A percentile compares a stretch with the other conserved stretches of the same genome.
Evolutionary conservation across 2,329 filamentous ascomycete species (phyloP).

Genomic region (Mycosphaerella sp.): DNA sequence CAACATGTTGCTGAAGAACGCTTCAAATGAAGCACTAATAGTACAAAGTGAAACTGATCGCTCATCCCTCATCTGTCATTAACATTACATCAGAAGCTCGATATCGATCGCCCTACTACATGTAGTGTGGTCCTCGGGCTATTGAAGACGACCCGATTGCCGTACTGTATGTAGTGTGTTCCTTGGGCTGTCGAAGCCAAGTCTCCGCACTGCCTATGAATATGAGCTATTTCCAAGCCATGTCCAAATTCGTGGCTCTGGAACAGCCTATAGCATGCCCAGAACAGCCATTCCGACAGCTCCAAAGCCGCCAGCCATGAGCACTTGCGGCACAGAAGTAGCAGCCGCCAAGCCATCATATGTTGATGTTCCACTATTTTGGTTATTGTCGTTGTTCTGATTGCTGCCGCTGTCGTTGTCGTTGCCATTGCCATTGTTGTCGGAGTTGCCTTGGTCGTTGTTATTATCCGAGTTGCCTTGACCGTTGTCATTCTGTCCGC

Average conservation of each 20-base stretch:
- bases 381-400: not conserved
- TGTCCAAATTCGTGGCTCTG: too few relatives aligned
- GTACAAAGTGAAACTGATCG: not conserved
- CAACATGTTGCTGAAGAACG: not conserved
- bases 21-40: not conserved
- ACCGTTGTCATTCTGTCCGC: not conserved
- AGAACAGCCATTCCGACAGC: slow-evolving; percentile 7
- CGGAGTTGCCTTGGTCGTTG: not conserved
- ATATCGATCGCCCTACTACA: too few relatives aligned
- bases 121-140: too few relatives aligned
- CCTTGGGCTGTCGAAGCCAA: too few relatives aligned
- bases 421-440: not conserved
- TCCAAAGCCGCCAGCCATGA: slow-evolving; percentile 8
- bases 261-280: not conserved
- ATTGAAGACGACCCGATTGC: too few relatives aligned
- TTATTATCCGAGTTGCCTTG: not conserved
- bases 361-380: not conserved
- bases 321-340: slow-evolving; percentile 4
- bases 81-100: not conserved
- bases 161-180: too few relatives aligned
- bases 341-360: not conserved
- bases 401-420: not conserved
- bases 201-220: too few relatives aligned
- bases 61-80: not conserved
- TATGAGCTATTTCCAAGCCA: too few relatives aligned